Percentiles rank a stretch among this genome's conserved stretches.
Evolutionary conservation across 805 yeast genomes (phyloP).

Genomic region (Yarrowia porcina): DNA sequence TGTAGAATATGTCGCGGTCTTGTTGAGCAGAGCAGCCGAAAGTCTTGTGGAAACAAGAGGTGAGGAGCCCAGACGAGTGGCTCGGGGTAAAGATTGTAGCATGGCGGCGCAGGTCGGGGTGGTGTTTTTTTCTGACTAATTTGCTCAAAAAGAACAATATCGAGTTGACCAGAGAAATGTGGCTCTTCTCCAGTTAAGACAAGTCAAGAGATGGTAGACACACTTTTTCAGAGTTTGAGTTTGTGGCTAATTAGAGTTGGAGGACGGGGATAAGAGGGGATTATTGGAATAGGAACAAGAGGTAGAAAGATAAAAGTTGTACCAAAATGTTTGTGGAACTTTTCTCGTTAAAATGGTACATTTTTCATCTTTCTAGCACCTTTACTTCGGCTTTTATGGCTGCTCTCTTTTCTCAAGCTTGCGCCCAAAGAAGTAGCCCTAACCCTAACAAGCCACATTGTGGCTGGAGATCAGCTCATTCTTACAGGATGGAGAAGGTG

Average conservation of each 20-base stretch:
- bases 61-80: background rate
- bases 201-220: background rate
- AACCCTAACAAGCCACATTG: conserved; percentile 1
- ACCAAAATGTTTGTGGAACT: too few species aligned
- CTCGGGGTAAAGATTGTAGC: background rate
- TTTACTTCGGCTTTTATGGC: too few species aligned
- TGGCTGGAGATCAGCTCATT: conserved; percentile 15
- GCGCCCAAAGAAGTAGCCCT: background rate
- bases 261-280: too few species aligned
- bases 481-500: background rate
- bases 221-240: background rate
- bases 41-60: background rate
- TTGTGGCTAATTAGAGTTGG: conserved; percentile 15
- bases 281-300: too few species aligned
- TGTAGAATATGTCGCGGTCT: background rate
- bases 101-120: background rate
- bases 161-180: background rate
- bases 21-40: background rate
- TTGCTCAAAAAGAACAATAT: background rate
- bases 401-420: too few species aligned
- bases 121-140: conserved; percentile 23
- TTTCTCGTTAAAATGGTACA: too few species aligned
- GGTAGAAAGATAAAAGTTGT: background rate
- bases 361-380: too few species aligned
- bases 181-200: background rate